These are phyloP conservation scores for Apium graveolens DNA, from an alignment of 129 eudicot species.

Conservation along the genomic window DNA sequence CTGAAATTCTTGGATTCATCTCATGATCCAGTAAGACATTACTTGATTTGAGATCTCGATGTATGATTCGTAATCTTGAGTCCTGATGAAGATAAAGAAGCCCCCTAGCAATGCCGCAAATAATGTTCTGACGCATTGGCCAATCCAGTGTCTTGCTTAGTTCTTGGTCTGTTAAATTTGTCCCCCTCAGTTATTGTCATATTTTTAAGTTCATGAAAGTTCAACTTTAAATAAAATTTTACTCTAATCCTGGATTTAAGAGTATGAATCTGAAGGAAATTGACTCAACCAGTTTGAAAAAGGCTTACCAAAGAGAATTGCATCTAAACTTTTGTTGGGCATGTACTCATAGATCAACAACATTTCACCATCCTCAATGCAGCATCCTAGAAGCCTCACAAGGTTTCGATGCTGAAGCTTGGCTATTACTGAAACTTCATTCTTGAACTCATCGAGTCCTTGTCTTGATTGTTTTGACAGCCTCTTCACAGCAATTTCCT, in stretches of 20 bases:
- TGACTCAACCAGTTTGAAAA: neutral
- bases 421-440: constrained; percentile 21
- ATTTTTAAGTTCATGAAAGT: neutral
- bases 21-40: constrained; percentile 24
- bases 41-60: constrained; percentile 25
- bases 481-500: constrained; percentile 33
- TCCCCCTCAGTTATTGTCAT: neutral
- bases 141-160: constrained; percentile 13
- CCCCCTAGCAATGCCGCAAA: constrained; percentile 29
- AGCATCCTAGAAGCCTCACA: constrained; percentile 30
- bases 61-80: constrained; percentile 29
- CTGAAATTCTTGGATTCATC: constrained; percentile 39
- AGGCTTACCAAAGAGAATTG: constrained; percentile 17
- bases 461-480: constrained; percentile 16
- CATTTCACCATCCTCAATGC: constrained; percentile 22
- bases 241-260: neutral
- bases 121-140: constrained; percentile 23
- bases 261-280: neutral
- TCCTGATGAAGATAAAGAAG: constrained; percentile 35
- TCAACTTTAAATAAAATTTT: neutral
- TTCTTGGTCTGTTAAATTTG: constrained; percentile 16
- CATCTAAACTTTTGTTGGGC: constrained; percentile 28
- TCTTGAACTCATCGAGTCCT: constrained; percentile 30
- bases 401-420: constrained; percentile 39
- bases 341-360: constrained; percentile 30